These are phyloP conservation scores for Colletotrichum chlorophyti DNA, from an alignment of 2,329 filamentous ascomycete species.

Conservation along the genomic window DNA sequence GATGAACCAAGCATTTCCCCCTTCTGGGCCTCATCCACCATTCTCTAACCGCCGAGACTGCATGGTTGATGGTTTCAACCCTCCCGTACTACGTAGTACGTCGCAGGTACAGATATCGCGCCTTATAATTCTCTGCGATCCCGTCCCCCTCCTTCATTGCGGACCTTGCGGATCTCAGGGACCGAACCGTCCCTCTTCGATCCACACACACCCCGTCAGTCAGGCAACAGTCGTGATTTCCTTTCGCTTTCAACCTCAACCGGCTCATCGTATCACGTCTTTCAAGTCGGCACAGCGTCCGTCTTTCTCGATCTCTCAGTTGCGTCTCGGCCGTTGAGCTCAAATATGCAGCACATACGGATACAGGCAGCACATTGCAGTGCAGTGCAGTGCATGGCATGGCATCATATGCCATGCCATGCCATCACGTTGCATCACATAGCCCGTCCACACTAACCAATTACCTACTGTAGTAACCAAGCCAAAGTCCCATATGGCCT, in stretches of 20 bases:
- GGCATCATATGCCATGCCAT: too few species aligned
- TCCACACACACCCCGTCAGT: constrained; percentile 1
- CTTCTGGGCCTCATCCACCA: not conserved
- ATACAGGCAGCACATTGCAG: too few species aligned
- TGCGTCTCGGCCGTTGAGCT: constrained; percentile 15
- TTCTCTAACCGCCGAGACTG: not conserved
- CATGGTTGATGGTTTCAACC: too few species aligned
- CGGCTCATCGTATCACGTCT: not conserved
- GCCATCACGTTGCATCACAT: constrained; percentile 19
- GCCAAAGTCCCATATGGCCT: constrained; percentile 26
- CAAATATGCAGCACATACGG: constrained; percentile 21
- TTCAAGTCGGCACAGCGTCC: not conserved
- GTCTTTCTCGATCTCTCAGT: constrained; percentile 6
- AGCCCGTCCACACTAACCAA: constrained; percentile 12
- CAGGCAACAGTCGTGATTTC: constrained; percentile 7
- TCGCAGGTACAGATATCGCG: too few species aligned
- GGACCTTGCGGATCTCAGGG: constrained; percentile 22
- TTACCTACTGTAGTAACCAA: not conserved
- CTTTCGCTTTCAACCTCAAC: not conserved
- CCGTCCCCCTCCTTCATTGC: constrained; percentile 2
- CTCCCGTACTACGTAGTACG: too few species aligned
- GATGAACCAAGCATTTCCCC: not conserved
- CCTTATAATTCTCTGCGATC: too few species aligned
- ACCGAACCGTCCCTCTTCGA: constrained; percentile 19
- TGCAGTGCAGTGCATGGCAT: constrained; percentile 18